These are phyloP conservation scores for Graphilbum sp. DNA, from an alignment of 2,329 filamentous ascomycete genomes.

Conservation along the genomic window DNA sequence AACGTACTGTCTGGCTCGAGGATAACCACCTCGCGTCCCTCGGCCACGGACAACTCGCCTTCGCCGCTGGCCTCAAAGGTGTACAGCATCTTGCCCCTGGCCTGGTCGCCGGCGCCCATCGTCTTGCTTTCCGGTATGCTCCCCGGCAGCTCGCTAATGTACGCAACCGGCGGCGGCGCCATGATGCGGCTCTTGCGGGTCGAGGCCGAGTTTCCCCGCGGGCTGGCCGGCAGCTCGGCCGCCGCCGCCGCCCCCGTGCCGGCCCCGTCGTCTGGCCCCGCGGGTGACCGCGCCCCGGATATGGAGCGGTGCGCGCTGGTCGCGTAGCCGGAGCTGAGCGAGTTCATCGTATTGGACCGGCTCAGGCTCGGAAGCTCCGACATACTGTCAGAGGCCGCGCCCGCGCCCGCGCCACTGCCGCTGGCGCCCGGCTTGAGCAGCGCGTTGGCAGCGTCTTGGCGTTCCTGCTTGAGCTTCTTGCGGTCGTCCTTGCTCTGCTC, in stretches of 20 bases:
- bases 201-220: slow-evolving; percentile 17
- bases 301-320: slow-evolving; percentile 63
- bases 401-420: slow-evolving; percentile 1
- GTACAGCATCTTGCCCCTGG: slow-evolving; percentile 80
- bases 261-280: slow-evolving; percentile 17
- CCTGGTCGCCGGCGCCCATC: slow-evolving; percentile 25
- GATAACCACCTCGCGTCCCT: slow-evolving; percentile 62
- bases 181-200: slow-evolving; percentile 55
- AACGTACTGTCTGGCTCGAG: slow-evolving; percentile 75
- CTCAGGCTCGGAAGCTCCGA: slow-evolving; percentile 53
- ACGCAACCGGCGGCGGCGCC: slow-evolving; percentile 73
- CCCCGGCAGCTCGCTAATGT: slow-evolving; percentile 52
- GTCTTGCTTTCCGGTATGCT: slow-evolving; percentile 26
- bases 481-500: slow-evolving; percentile 88
- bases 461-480: slow-evolving; percentile 79
- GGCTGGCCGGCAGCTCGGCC: slow-evolving; percentile 14
- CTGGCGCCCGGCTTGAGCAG: slow-evolving; percentile 28
- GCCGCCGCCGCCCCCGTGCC: slow-evolving; percentile 28
- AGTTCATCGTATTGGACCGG: slow-evolving; percentile 78
- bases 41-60: slow-evolving; percentile 66
- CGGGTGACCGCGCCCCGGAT: slow-evolving; percentile 40
- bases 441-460: slow-evolving; percentile 62
- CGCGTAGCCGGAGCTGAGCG: slow-evolving; percentile 74
- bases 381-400: slow-evolving; percentile 26
- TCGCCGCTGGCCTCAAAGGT: slow-evolving; percentile 64